Conservation (phyloP, 192 early-diverging fungal genomes). For the Dispira simplex region DNA sequence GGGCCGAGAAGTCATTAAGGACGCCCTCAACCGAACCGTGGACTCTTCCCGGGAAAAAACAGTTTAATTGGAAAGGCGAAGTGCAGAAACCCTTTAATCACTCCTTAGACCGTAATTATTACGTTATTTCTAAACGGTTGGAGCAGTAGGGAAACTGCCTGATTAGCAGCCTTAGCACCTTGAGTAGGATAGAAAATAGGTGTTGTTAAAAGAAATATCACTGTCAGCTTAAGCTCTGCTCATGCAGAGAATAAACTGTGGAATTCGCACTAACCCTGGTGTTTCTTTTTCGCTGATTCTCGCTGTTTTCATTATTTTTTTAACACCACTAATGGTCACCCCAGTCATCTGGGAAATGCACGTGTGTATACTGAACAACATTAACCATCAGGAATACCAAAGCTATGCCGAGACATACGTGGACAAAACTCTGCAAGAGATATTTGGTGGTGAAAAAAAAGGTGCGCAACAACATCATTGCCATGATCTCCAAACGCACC, state of each 20-base stretch:
- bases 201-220: not conserved
- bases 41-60: not conserved
- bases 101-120: conserved; percentile 3
- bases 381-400: not conserved
- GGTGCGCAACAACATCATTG: not conserved
- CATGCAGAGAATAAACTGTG: not conserved
- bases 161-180: not conserved
- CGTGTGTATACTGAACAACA: not conserved
- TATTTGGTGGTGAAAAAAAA: conserved; percentile 7
- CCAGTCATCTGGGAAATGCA: conserved; percentile 11
- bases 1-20: conserved; percentile 1
- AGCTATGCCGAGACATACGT: conserved; percentile 1
- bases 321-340: too few relatives aligned
- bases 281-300: not conserved
- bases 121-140: not conserved
- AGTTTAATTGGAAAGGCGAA: not conserved
- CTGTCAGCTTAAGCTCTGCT: not conserved
- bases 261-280: not conserved
- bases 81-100: conserved; percentile 3
- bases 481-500: conserved; percentile 1
- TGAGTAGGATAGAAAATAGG: not conserved
- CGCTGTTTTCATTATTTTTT: too few relatives aligned
- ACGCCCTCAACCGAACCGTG: not conserved
- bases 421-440: conserved; percentile 8
- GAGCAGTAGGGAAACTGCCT: not conserved